A percentile compares a stretch with the other conserved stretches of the same genome.
Evolutionary conservation across 495 filamentous ascomycete species (phyloP).

Genomic region (Eremomyces bilateralis): DNA sequence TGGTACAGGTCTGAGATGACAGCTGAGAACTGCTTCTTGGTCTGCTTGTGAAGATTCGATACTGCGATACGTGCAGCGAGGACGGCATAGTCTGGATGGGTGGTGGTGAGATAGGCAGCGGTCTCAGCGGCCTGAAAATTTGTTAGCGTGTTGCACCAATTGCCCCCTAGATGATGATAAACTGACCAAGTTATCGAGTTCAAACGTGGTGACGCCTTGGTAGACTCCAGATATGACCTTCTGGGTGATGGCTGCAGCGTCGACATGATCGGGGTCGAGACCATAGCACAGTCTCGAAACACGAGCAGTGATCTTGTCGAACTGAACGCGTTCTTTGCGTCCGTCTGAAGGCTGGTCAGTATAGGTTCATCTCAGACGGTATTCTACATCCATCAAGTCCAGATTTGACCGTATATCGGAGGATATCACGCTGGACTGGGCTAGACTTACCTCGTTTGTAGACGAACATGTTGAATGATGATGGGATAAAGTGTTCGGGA

Average conservation of each 20-base stretch:
- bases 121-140: conserved; percentile 73
- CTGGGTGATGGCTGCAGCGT: conserved; percentile 93
- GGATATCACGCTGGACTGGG: conserved; percentile 3
- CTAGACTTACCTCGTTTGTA: conserved; percentile 42
- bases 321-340: conserved; percentile 98
- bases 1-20: conserved; percentile 86
- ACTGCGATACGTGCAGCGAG: conserved; percentile 96
- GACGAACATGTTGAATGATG: conserved; percentile 35
- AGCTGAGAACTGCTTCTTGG: conserved; percentile 95
- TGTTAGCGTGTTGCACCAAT: not conserved
- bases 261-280: conserved; percentile 86
- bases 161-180: conserved; percentile 1
- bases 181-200: conserved; percentile 88
- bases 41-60: conserved; percentile 99
- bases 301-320: conserved; percentile 98
- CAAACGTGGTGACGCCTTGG: conserved; percentile 86
- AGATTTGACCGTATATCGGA: conserved; percentile 13
- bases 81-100: conserved; percentile 97
- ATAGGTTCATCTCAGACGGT: conserved; percentile 5
- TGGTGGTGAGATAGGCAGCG: conserved; percentile 98
- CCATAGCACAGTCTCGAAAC: conserved; percentile 95
- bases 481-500: too few species aligned
- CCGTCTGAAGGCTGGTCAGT: conserved; percentile 40
- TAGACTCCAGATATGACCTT: conserved; percentile 99
- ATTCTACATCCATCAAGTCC: not conserved